Evolutionary conservation across 225 moss, liverwort and hornwort genomes (phyloP), one percentile per base, ranked within the genome.

Genomic region (Antitrichia curtipendula): DNA sequence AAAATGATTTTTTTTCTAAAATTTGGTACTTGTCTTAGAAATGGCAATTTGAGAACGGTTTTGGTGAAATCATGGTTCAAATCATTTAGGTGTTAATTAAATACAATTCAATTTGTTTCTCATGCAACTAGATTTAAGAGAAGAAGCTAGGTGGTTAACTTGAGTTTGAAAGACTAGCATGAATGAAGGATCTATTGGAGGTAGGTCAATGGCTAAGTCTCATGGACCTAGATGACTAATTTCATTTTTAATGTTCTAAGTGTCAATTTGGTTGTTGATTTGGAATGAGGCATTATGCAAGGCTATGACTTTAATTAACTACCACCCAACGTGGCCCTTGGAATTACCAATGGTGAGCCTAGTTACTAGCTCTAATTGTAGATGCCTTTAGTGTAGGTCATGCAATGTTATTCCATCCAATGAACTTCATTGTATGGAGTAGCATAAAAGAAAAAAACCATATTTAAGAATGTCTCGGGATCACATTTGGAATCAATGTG

Each of bases 161-260:
- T 4, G 3, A n/a, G 0, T n/a, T 1, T 65, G 6, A 65, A 65
- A 65, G 65, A 36, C 2, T 0, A 0, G 7, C 4, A 0, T 66
- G 22, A 38, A 66, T 38, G 22, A 63, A 32, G 9, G 14, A 6
- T 53, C 12, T 18, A 12, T 53, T 18, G 18, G 53, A 2, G 18
- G 2, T 18, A 7, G 2, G 7, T 60, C 28, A 60, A 60, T 13
- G 2, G 28, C 28, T 28, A 7, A 60, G 28, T 13, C 13, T 60
- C 7, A 1, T 27, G 13, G 60, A 60, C 13, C 60, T 60, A 60
- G 28, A 60, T 60, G 28, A 60, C 31, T 8, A 31, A 61, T 31
- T 61, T 31, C 61, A 8, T 32, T 16, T 0, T 32, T 62, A 16
- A 62, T 62, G 8, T 32, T 62, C 2, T 1, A 1, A 62, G 16